Percentiles rank a stretch among this genome's conserved stretches.
Conservation (phyloP, 768 basidiomycete genomes). For the Kwoniella bestiolae region DNA sequence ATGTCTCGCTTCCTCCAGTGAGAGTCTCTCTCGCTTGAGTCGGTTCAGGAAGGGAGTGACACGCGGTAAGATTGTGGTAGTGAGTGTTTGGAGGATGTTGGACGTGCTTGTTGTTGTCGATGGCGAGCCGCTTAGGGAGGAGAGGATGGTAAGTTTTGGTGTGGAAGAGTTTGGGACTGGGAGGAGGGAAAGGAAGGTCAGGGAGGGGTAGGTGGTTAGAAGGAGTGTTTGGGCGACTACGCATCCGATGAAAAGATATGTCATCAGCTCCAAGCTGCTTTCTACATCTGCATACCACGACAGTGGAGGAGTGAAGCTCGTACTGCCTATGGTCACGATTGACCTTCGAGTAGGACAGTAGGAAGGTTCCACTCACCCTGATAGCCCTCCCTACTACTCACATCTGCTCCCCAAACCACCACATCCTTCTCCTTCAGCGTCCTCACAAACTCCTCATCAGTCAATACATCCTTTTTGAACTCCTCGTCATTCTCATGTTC, state of each 20-base stretch:
- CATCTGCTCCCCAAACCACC: constrained; percentile 90
- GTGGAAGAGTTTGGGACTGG: constrained; percentile 53
- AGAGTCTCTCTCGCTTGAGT: constrained; percentile 60
- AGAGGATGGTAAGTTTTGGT: constrained; percentile 72
- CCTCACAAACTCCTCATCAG: constrained; percentile 71
- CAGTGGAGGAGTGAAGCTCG: neutral
- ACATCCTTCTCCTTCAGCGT: constrained; percentile 74
- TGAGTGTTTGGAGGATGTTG: constrained; percentile 70
- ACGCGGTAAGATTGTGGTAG: constrained; percentile 75
- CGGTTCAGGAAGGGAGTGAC: constrained; percentile 74
- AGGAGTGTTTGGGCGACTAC: constrained; percentile 64
- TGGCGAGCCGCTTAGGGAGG: constrained; percentile 76
- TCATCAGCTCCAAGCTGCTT: no score
- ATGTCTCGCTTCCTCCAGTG: constrained; percentile 63
- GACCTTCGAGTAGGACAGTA: no score
- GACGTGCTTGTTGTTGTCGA: constrained; percentile 68
- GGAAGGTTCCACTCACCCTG: constrained; percentile 63
- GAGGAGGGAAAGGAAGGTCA: constrained; percentile 89
- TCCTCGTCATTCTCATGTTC: constrained; percentile 88
- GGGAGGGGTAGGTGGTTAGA: constrained; percentile 88
- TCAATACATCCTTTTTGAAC: constrained; percentile 85
- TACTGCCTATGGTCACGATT: no score
- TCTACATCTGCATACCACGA: no score
- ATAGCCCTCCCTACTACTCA: constrained; percentile 80
- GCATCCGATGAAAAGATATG: constrained; percentile 61